Base-by-base conservation (phyloP, 768 basidiomycete species). In the Mrakia gelida region DNA sequence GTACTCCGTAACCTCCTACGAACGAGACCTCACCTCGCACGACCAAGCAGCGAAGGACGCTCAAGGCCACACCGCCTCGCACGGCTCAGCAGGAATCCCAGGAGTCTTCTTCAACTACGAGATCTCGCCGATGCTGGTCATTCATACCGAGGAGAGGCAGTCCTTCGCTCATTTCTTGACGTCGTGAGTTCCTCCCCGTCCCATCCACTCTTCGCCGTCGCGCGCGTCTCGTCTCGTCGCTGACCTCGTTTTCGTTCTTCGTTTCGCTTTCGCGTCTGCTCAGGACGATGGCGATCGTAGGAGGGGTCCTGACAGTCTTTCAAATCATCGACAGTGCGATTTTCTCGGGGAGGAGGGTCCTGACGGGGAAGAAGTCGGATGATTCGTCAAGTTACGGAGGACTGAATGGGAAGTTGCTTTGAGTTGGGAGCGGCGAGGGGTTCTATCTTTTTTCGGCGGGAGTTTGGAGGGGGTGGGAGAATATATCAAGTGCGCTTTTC, bases 131-230 rank as follows among this genome's bases (percentile, higher is more conserved):
- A 95, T 99, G 82, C 91, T 93, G 71, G 92, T 99, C 72, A 91
- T 95, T 32, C 95, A 98, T 83, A 88, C 89, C 16, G 96, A 98
- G 83, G 91, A 89, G 49, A 88, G 94, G 75, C 95, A 98, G 84
- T 93, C 93, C 0, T 96, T 98, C 84, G 96, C 97, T 3, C 97
- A 99, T 86, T 98, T 98, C 88, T 86, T 98, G 38, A 98, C 97
- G 63, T 98, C 95, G 92, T 95, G 82, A 82, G 94, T 88, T 23
- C 30, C n/a, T n/a, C n/a, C n/a, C n/a, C n/a, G n/a, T n/a, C n/a
- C 75, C 71, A 49, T 43, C 77, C 45, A 16, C 54, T 54, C 54
- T 63, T 28, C 67, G 34, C 9, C 45, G 6, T 52, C n/a, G 26
- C 43, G n/a, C 62, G 8, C 11, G 34, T 59, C 43, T 26, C 16